These are phyloP conservation scores for Ramalina peruviana DNA, from an alignment of 495 filamentous ascomycete species.

Conservation along the genomic window DNA sequence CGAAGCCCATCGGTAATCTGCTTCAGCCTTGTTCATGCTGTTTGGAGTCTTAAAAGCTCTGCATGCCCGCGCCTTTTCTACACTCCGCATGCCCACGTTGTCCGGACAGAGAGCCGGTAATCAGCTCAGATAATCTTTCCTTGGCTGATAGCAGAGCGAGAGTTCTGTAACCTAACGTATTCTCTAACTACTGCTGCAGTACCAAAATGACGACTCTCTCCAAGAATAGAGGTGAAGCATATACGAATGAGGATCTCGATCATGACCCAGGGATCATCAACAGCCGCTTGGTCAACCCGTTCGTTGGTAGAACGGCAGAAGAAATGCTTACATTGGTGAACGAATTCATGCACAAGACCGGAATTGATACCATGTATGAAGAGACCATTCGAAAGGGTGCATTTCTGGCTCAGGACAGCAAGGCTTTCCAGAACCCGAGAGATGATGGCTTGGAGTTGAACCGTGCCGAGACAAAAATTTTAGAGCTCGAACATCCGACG, in stretches of 20 bases:
- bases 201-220: too few species aligned
- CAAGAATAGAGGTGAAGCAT: too few species aligned
- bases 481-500: slow-evolving; percentile 5
- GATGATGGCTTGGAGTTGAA: slow-evolving; percentile 5
- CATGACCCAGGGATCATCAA: slow-evolving; percentile 2
- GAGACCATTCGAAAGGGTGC: slow-evolving; percentile 12
- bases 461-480: slow-evolving; percentile 2
- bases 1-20: too few species aligned
- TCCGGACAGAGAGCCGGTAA: too few species aligned
- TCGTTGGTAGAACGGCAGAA: slow-evolving; percentile 3
- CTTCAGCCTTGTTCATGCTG: too few species aligned
- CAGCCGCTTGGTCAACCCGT: slow-evolving; percentile 8
- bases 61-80: too few species aligned
- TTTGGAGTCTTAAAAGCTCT: too few species aligned
- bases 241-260: not conserved
- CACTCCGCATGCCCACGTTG: too few species aligned
- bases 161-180: too few species aligned
- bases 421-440: slow-evolving; percentile 6
- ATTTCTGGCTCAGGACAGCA: slow-evolving; percentile 9
- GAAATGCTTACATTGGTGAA: slow-evolving; percentile 7
- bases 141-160: too few species aligned
- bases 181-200: too few species aligned
- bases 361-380: slow-evolving; percentile 5
- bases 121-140: too few species aligned
- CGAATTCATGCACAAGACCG: slow-evolving; percentile 7